Conservation (phyloP, 495 filamentous ascomycete genomes). For the Ramalina peruviana region DNA sequence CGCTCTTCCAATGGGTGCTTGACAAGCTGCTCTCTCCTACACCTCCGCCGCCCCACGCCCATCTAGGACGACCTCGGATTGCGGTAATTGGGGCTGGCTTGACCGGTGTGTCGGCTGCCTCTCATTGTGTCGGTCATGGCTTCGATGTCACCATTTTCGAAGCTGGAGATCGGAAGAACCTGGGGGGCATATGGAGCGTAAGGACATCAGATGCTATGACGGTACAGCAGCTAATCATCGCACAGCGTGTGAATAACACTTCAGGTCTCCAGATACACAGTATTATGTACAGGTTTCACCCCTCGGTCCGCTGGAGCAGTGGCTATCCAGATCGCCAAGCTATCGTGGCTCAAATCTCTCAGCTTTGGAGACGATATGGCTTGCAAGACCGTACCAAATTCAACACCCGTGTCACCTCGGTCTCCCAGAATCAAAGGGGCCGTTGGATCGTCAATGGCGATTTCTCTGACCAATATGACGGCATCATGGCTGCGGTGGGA, state of each 20-base stretch:
- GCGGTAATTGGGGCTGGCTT: slow-evolving; percentile 76
- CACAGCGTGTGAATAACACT: slow-evolving; percentile 66
- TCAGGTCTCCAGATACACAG: slow-evolving; percentile 72
- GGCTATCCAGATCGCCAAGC: slow-evolving; percentile 64
- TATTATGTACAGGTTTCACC: slow-evolving; percentile 81
- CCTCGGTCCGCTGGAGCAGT: slow-evolving; percentile 54
- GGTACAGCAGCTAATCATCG: slow-evolving; percentile 1
- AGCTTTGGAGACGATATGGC: slow-evolving; percentile 64
- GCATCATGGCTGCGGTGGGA: slow-evolving; percentile 61
- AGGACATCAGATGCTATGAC: slow-evolving; percentile 13
- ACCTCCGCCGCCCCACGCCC: slow-evolving; percentile 44
- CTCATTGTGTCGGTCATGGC: slow-evolving; percentile 77
- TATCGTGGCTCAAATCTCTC: slow-evolving; percentile 54
- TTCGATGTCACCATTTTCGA: slow-evolving; percentile 75
- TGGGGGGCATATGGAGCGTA: slow-evolving; percentile 81
- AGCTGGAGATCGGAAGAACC: slow-evolving; percentile 39
- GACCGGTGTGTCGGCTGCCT: slow-evolving; percentile 68
- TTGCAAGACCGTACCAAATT: slow-evolving; percentile 59
- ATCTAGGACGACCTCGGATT: slow-evolving; percentile 44
- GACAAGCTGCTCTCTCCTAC: slow-evolving; percentile 52
- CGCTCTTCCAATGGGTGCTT: slow-evolving; percentile 52
- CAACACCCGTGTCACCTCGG: slow-evolving; percentile 49
- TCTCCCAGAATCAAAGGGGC: slow-evolving; percentile 52
- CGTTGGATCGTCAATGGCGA: slow-evolving; percentile 69
- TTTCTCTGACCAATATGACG: slow-evolving; percentile 57